These are phyloP conservation scores for Malassezia sp. DNA, from an alignment of 1,284 basidiomycete genomes.

Conservation along the genomic window DNA sequence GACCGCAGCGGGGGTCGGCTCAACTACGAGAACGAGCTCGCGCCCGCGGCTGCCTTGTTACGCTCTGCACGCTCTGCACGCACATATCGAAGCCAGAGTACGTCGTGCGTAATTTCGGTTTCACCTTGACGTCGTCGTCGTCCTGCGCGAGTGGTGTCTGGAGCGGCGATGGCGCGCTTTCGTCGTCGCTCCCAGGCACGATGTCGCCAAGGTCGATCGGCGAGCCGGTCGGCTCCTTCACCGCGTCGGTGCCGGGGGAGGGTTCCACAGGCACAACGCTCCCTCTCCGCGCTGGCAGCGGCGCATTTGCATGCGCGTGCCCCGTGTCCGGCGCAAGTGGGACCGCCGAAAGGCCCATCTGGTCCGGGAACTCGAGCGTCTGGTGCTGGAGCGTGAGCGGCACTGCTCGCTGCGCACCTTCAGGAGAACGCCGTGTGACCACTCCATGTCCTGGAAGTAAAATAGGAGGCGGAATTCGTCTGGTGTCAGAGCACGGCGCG, in stretches of 20 bases:
- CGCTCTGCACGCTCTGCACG: no score
- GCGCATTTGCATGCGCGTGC: background rate
- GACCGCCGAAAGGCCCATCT: background rate
- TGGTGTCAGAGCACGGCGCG: background rate
- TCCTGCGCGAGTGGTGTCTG: background rate
- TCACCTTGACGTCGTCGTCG: background rate
- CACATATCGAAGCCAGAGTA: slow-evolving; percentile 10
- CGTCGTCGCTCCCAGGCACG: slow-evolving; percentile 4
- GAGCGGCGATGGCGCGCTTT: background rate
- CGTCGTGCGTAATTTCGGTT: slow-evolving; percentile 1
- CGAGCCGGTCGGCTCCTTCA: no score
- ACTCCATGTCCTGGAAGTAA: slow-evolving; percentile 45
- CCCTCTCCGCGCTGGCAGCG: background rate
- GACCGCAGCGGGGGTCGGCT: slow-evolving; percentile 4
- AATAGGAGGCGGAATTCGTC: slow-evolving; percentile 45
- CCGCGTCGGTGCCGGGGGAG: no score
- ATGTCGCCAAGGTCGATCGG: no score
- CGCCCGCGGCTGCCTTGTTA: background rate
- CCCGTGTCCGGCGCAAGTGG: background rate
- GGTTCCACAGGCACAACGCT: background rate
- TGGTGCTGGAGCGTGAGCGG: background rate
- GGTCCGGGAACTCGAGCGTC: slow-evolving; percentile 6
- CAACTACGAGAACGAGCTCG: slow-evolving; percentile 14
- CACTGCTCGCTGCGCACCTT: slow-evolving; percentile 41
- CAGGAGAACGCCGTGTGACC: slow-evolving; percentile 47